phyloP scores from a whole-genome alignment of 106 monocot species.

The Chionographis japonica region DNA sequence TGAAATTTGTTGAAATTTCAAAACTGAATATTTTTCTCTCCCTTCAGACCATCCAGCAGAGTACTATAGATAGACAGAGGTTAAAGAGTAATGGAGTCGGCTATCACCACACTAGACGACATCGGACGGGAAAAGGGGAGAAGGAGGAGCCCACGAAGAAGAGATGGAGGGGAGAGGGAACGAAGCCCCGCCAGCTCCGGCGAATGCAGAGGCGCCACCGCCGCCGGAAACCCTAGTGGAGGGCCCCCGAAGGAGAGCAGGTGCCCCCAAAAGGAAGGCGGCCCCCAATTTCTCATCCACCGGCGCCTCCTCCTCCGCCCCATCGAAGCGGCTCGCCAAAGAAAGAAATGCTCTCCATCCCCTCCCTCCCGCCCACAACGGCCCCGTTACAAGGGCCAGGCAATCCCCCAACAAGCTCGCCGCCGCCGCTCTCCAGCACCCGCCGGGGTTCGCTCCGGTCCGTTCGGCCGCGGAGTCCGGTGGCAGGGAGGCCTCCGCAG shows the following conservation, averaged over 20 bases:
- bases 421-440: slow-evolving; percentile 7
- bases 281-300: slow-evolving; percentile 13
- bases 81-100: no score
- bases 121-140: no score
- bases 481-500: not conserved
- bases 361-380: slow-evolving; percentile 48
- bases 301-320: slow-evolving; percentile 16
- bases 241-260: slow-evolving; percentile 35
- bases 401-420: slow-evolving; percentile 69
- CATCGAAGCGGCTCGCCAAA: slow-evolving; percentile 67
- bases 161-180: slow-evolving; percentile 23
- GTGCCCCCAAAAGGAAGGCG: slow-evolving; percentile 50
- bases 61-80: no score
- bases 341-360: slow-evolving; percentile 48
- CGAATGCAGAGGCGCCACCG: slow-evolving; percentile 1
- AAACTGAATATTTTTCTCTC: no score
- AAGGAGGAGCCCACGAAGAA: no score
- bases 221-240: slow-evolving; percentile 33
- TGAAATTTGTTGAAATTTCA: no score
- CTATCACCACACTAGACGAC: no score
- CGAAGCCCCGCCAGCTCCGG: slow-evolving; percentile 7
- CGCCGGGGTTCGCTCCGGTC: slow-evolving; percentile 2
- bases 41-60: no score
- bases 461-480: not conserved
- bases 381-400: slow-evolving; percentile 70